Evolutionary conservation across 163 green algal species (phyloP).

Genomic region (Volvox carteri): DNA sequence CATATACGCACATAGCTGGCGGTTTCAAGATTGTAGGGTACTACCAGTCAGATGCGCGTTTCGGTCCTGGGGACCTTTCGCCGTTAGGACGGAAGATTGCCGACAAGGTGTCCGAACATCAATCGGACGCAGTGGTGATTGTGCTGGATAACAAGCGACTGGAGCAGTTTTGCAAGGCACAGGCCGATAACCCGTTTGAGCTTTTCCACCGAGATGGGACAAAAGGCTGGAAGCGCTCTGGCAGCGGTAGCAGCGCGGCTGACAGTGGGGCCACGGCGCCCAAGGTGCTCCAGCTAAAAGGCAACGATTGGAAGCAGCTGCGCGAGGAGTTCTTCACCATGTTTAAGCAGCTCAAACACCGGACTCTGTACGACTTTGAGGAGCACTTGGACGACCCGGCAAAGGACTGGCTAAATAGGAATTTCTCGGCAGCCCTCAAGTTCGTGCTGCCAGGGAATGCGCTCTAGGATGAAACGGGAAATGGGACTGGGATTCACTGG

Average conservation of each 20-base stretch:
- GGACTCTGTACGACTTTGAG: slow-evolving; percentile 77
- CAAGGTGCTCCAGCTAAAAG: slow-evolving; percentile 5
- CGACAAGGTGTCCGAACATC: slow-evolving; percentile 61
- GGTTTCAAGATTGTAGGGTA: slow-evolving; percentile 75
- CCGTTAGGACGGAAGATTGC: slow-evolving; percentile 56
- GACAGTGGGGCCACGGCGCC: background rate
- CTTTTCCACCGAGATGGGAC: slow-evolving; percentile 59
- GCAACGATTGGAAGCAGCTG: slow-evolving; percentile 51
- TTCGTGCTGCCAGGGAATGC: slow-evolving; percentile 48
- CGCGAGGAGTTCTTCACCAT: slow-evolving; percentile 56
- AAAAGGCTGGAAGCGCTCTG: slow-evolving; percentile 48
- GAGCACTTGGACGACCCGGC: slow-evolving; percentile 80
- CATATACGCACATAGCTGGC: slow-evolving; percentile 42
- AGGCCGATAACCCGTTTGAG: slow-evolving; percentile 59
- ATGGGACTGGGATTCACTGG: too few relatives aligned
- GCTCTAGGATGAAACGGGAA: background rate
- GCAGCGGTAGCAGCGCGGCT: background rate
- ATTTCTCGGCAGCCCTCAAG: background rate
- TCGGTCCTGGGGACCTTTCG: slow-evolving; percentile 56
- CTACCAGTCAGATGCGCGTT: slow-evolving; percentile 79
- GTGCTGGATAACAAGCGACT: slow-evolving; percentile 68
- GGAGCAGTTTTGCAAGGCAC: slow-evolving; percentile 52
- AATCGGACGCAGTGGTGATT: slow-evolving; percentile 55
- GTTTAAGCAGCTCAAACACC: slow-evolving; percentile 64
- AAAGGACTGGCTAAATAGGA: slow-evolving; percentile 67